Base-by-base conservation (phyloP, 305 asterid genomes). In the Fraxinus dipetala region DNA sequence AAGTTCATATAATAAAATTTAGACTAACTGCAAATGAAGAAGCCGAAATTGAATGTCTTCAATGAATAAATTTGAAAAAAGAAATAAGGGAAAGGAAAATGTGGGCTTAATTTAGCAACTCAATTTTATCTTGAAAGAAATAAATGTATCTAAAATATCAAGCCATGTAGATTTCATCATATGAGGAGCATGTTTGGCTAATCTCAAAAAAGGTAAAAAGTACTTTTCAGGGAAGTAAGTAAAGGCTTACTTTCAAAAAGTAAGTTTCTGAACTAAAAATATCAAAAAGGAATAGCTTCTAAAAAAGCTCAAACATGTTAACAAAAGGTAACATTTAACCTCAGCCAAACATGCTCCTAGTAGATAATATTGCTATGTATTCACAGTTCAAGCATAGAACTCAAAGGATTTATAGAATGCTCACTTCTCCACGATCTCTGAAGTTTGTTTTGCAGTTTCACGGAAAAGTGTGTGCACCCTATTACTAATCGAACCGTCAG, bases 401-500 rank as follows among this genome's bases (percentile, higher is more conserved):
- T 75, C 76, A 63, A 73, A 43, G 24, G 59, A 70, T 20, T 75
- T 11, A 77, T 59, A 77, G 82, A 82, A 85, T 73, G 80, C 96
- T 88, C 86, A 93, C 98, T 89, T 94, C 85, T 92, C 92, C 54
- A 86, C 76, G 72, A 35, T 85, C 80, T 90, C 95, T 24, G 86
- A 77, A 63, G 92, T 83, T 81, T 88, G 87, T 83, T 92, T 92
- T 22, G 89, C 75, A 61, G 85, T 82, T 84, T 93, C 97, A 0
- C 95, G 98, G 86, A 94, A 94, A 83, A 94, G 95, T 76, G 93
- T 91, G 84, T 88, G 91, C 89, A 91, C 93, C 34, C 92, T 91
- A 83, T 97, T 94, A 88, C 86, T 92, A 70, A 89, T 77, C 1
- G 97, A 93, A 80, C 93, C 92, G 83, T 96, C 99, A 45, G 98